These are phyloP conservation scores for Dioscorea dumetorum DNA, from an alignment of 106 monocot genomes.

Conservation along the genomic window DNA sequence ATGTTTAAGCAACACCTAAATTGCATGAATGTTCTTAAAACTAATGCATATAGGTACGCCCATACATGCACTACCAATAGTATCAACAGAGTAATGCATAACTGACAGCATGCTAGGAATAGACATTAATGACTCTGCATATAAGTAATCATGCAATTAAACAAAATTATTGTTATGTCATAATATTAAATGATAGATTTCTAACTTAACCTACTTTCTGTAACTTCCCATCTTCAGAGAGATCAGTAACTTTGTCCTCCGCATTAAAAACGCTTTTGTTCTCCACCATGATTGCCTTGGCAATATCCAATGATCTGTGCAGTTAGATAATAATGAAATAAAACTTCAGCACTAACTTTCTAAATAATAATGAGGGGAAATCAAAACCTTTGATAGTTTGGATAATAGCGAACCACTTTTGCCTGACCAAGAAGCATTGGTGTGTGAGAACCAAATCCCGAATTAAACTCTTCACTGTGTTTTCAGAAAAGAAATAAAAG, in stretches of 20 bases:
- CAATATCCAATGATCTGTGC: constrained; percentile 49
- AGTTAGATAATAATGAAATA: constrained; percentile 1
- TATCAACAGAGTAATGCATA: too few species aligned
- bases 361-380: constrained; percentile 3
- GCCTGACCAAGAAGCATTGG: constrained; percentile 92
- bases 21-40: too few species aligned
- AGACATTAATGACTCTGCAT: too few species aligned
- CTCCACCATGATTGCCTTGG: constrained; percentile 53
- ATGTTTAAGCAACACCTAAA: too few species aligned
- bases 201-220: constrained; percentile 34
- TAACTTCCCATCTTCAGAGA: constrained; percentile 47
- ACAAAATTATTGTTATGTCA: too few species aligned
- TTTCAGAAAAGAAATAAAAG: neutral
- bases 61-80: too few species aligned
- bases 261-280: constrained; percentile 49
- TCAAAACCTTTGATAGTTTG: constrained; percentile 63
- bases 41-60: too few species aligned
- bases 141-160: too few species aligned
- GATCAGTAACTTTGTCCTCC: constrained; percentile 50
- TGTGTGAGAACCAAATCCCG: constrained; percentile 94
- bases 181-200: too few species aligned
- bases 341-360: neutral
- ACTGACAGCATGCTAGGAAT: too few species aligned
- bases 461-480: constrained; percentile 79
- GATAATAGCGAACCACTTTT: constrained; percentile 86